A percentile compares a stretch with the other conserved stretches of the same genome.
phyloP scores from a whole-genome alignment of 306 rosid genomes.

The Medicago ruthenica region DNA sequence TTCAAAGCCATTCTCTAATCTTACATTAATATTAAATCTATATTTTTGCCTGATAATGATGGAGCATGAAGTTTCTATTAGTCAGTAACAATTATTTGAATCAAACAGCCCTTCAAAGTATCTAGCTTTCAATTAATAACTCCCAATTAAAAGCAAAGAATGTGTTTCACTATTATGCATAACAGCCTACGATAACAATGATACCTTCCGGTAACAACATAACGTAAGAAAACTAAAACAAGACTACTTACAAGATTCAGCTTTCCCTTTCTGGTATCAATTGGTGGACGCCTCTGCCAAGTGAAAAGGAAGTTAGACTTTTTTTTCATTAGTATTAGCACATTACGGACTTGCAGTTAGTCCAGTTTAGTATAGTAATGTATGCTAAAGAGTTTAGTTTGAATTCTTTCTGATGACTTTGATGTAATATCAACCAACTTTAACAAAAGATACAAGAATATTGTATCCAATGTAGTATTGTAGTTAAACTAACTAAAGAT shows the following conservation, averaged over 20 bases:
- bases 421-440: conserved; percentile 18
- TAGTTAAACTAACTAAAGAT: conserved; percentile 16
- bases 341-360: conserved; percentile 29
- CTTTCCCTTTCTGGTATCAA: conserved; percentile 83
- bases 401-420: conserved; percentile 17
- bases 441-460: conserved; percentile 17
- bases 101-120: conserved; percentile 2
- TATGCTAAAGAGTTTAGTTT: conserved; percentile 22
- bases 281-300: conserved; percentile 94
- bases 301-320: conserved; percentile 43
- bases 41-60: no score
- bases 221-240: conserved; percentile 15
- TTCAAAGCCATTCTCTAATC: no score
- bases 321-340: conserved; percentile 30
- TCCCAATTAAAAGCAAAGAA: conserved; percentile 21
- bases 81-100: conserved; percentile 32
- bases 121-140: conserved; percentile 2
- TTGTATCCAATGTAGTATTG: background rate
- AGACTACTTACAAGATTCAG: conserved; percentile 74
- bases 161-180: no score
- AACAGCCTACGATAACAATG: background rate
- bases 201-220: conserved; percentile 12
- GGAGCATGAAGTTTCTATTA: background rate
- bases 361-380: conserved; percentile 13
- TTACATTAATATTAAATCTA: no score